A percentile compares a stretch with the other conserved stretches of the same genome.
These are phyloP conservation scores for Begonia peltatifolia DNA, from an alignment of 306 rosid species.

Conservation along the genomic window DNA sequence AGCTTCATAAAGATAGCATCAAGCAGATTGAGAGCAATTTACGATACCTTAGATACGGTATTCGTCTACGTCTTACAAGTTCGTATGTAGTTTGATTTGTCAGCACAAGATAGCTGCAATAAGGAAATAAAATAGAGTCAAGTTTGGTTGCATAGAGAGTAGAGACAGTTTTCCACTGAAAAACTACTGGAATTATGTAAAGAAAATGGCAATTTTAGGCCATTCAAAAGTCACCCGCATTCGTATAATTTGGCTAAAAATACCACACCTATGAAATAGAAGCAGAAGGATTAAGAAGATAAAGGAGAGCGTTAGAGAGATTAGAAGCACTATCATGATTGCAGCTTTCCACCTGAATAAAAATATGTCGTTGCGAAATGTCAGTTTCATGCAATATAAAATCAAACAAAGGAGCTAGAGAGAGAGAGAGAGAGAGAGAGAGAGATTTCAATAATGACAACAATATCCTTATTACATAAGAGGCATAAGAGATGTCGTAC, in stretches of 20 bases:
- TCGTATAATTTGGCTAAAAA: no score
- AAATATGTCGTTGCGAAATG: conserved; percentile 12
- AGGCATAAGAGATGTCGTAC: conserved; percentile 45
- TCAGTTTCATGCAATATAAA: conserved; percentile 5
- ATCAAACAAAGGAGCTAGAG: conserved; percentile 2
- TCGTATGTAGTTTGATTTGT: conserved; percentile 93
- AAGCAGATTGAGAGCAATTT: no score
- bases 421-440: no score
- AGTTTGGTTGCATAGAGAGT: no score
- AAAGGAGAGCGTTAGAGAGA: conserved; percentile 38
- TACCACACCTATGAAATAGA: background rate
- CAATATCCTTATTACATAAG: no score
- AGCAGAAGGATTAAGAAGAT: conserved; percentile 70
- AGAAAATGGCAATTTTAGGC: no score
- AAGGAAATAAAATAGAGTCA: no score
- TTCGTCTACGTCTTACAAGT: conserved; percentile 93
- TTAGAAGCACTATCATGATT: conserved; percentile 52
- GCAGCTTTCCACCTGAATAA: conserved; percentile 94
- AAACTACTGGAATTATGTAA: no score
- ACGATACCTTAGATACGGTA: conserved; percentile 72
- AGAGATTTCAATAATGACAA: conserved; percentile 3
- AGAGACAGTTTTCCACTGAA: no score
- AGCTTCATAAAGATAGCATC: no score
- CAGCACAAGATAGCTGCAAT: conserved; percentile 71
- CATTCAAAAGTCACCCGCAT: no score